Evolutionary conservation across 805 yeast genomes (phyloP), one percentile per base, ranked within the genome.

Genomic region (Wickerhamomyces chaumierensis): DNA sequence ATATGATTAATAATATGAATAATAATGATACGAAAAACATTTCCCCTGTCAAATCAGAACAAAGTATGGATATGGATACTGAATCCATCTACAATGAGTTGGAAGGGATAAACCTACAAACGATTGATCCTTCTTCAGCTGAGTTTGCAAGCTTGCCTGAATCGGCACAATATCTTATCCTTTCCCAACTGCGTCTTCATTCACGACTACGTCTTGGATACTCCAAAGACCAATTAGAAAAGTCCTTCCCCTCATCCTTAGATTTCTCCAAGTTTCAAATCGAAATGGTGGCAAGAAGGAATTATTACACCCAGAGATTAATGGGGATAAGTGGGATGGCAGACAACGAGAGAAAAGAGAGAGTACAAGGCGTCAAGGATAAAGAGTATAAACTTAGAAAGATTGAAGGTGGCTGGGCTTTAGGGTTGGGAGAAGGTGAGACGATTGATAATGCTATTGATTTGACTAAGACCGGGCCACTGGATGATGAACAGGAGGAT

Each of bases 171-270:
- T 92, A 92, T 54, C 85, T 87, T 73, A 74, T 86, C 3, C 61
- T 92, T 12, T 84, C 92, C 9, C 85, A 84, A 42, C 69, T 94
- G 14, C 59, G 99, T 40, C 62, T 87, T 19, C 71, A 86, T 44
- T 88, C 96, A 0, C 64, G 99, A 41, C 69, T 92, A 55, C 76
- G 99, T 62, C 80, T 92, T 95, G 99, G 99, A 1, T 88, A 83
- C 53, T 68, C 90, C 0, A 84, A 87, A 41, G 87, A 83, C n/a
- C 96, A 92, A 52, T 64, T 92, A 28, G 83, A 84, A 46, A 63
- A 72, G 4, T 62, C 86, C 39, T 92, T 90, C 49, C 94, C 96
- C 0, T 69, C 83, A 50, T 75, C 88, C 38, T 69, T 84, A 74
- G 96, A 87, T 43, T 92, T 92, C 51, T 87, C 96, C 15, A 79